Base-by-base conservation (phyloP, 192 early-diverging fungal genomes). In the Podila verticillata region DNA sequence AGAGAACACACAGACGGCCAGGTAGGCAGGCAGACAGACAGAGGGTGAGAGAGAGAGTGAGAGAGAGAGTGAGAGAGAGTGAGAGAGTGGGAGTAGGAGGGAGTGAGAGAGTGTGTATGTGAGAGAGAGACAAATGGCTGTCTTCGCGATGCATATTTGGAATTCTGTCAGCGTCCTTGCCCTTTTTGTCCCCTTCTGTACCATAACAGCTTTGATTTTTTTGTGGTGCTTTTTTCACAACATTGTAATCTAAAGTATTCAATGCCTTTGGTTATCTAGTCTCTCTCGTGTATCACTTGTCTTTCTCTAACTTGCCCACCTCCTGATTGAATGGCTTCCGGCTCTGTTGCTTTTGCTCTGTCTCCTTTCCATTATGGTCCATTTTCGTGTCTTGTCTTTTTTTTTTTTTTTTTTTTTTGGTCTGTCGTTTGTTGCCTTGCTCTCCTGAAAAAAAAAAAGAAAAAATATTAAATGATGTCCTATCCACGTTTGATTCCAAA, bases 281-380 rank as follows among this genome's bases (percentile, higher is more conserved):
- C 58, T 60, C 58, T 60, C 24, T 57, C n/a, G n/a, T n/a, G n/a
- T n/a, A n/a, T n/a, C n/a, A n/a, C n/a, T 57, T 57, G 20, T 57
- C 54, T 60, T 26, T 60, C 30, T 60, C 57, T 51, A 24, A 4
- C 22, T 54, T 26, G 20, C 24, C 20, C 17, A 17, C 51, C 51
- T 54, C 51, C 51, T 54, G 51, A 22, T 54, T 2, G 51, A 54
- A 54, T 54, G 20, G 51, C 51, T 54, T 54, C 51, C 24, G 51
- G 51, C 51, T 54, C 51, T 54, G 51, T 26, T 54, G 20, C 51
- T 54, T 54, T 54, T 54, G 51, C n/a, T 60, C 30, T 60, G 28
- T 60, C 58, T 60, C 58, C 30, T 32, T 60, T 32, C 58, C 58
- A 60, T 60, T 28, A 26, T 60, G 22, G 58, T 20, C 28, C 28